These are phyloP conservation scores for Viola odorata DNA, from an alignment of 345 rosid genomes.

Conservation along the genomic window DNA sequence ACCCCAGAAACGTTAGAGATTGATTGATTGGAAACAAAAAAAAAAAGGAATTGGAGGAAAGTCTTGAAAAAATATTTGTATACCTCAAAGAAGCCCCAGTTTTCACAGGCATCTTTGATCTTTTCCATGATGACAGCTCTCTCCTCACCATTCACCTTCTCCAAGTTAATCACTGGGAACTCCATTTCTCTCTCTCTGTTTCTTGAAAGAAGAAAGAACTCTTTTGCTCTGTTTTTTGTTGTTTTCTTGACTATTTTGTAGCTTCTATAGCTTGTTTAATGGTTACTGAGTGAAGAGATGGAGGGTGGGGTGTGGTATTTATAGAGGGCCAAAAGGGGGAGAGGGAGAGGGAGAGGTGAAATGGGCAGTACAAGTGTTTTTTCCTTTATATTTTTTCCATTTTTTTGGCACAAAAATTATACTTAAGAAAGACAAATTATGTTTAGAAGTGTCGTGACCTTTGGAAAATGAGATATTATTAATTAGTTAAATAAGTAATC, in stretches of 20 bases:
- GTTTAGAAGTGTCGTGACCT: no score
- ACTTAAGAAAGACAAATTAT: no score
- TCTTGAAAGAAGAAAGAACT: neutral
- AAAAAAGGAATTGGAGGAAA: neutral
- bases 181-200: slow-evolving; percentile 37
- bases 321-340: slow-evolving; percentile 12
- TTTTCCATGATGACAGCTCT: slow-evolving; percentile 51
- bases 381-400: no score
- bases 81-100: slow-evolving; percentile 99
- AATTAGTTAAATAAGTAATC: no score
- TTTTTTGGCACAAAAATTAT: no score
- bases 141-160: slow-evolving; percentile 61
- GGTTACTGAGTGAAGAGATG: neutral
- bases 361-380: neutral
- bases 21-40: neutral
- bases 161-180: slow-evolving; percentile 67
- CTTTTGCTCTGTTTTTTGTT: neutral
- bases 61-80: neutral
- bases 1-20: neutral
- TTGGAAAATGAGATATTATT: no score
- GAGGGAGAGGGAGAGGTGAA: slow-evolving; percentile 6
- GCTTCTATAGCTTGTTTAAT: no score
- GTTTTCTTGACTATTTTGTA: neutral
- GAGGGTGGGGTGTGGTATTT: slow-evolving; percentile 13
- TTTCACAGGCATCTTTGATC: slow-evolving; percentile 92